Conservation (phyloP, 1,284 basidiomycete species). For the Cerioporus squamosus region DNA sequence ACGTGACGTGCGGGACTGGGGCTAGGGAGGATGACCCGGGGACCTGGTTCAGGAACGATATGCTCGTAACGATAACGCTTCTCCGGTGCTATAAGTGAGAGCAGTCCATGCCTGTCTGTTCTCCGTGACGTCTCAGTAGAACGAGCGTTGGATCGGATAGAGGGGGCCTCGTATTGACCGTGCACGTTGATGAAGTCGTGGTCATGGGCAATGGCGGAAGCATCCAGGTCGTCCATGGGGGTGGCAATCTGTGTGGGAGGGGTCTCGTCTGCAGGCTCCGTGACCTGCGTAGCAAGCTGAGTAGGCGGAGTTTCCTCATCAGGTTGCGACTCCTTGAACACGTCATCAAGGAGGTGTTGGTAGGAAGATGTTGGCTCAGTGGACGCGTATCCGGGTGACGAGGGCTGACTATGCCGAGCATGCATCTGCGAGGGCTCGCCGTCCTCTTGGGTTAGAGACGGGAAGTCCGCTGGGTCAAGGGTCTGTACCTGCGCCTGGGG, state of each 20-base stretch:
- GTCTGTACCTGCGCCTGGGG: slow-evolving; percentile 14
- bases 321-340: slow-evolving; percentile 8
- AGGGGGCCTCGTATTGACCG: slow-evolving; percentile 14
- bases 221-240: not conserved
- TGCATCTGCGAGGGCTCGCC: not conserved
- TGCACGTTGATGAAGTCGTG: slow-evolving; percentile 14
- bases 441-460: not conserved
- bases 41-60: not conserved
- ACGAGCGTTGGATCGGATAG: slow-evolving; percentile 12
- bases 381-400: slow-evolving; percentile 12
- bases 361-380: slow-evolving; percentile 28
- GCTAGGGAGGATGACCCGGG: not conserved
- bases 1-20: not conserved
- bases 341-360: slow-evolving; percentile 14
- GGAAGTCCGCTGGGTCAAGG: not conserved
- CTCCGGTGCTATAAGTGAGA: slow-evolving; percentile 11
- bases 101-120: slow-evolving; percentile 1
- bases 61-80: slow-evolving; percentile 20
- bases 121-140: slow-evolving; percentile 8
- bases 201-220: not conserved
- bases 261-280: slow-evolving; percentile 15
- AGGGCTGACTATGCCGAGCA: not conserved
- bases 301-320: slow-evolving; percentile 11
- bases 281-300: slow-evolving; percentile 16
- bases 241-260: slow-evolving; percentile 15